These are phyloP conservation scores for Yamadazyma songkhlaensis DNA, from an alignment of 1,139 yeast genomes.

Conservation along the genomic window DNA sequence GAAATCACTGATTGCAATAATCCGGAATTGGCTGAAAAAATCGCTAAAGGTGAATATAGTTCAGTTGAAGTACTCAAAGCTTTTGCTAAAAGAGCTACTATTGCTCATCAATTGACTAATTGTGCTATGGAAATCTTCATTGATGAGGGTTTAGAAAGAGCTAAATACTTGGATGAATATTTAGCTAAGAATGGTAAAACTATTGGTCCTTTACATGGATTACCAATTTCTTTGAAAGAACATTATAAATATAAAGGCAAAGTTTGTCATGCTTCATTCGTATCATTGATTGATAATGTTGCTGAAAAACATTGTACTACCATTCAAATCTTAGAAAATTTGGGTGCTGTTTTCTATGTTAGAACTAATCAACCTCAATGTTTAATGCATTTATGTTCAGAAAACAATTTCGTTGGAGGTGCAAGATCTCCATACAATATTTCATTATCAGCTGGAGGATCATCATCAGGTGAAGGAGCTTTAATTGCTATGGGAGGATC, in stretches of 20 bases:
- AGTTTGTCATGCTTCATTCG: conserved; percentile 64
- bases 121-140: conserved; percentile 34
- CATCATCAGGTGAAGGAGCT: conserved; percentile 79
- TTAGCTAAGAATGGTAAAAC: conserved; percentile 52
- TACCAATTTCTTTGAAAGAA: conserved; percentile 44
- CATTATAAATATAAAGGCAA: conserved; percentile 59
- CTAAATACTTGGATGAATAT: conserved; percentile 35
- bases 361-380: conserved; percentile 49
- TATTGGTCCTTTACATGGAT: conserved; percentile 66
- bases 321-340: conserved; percentile 48
- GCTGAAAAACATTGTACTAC: conserved; percentile 51
- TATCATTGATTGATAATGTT: conserved; percentile 48
- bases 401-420: conserved; percentile 38
- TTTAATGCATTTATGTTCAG: conserved; percentile 46
- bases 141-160: conserved; percentile 35
- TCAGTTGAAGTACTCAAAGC: conserved; percentile 51
- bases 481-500: conserved; percentile 64
- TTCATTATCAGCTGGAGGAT: conserved; percentile 52
- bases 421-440: conserved; percentile 40
- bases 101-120: conserved; percentile 35
- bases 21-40: conserved; percentile 28
- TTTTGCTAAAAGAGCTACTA: conserved; percentile 48
- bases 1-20: conserved; percentile 48
- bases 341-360: conserved; percentile 64
- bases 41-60: conserved; percentile 32